Evolutionary conservation across 352 stramenopile species (phyloP).

Genomic region (Globisporangium sylvaticum): DNA sequence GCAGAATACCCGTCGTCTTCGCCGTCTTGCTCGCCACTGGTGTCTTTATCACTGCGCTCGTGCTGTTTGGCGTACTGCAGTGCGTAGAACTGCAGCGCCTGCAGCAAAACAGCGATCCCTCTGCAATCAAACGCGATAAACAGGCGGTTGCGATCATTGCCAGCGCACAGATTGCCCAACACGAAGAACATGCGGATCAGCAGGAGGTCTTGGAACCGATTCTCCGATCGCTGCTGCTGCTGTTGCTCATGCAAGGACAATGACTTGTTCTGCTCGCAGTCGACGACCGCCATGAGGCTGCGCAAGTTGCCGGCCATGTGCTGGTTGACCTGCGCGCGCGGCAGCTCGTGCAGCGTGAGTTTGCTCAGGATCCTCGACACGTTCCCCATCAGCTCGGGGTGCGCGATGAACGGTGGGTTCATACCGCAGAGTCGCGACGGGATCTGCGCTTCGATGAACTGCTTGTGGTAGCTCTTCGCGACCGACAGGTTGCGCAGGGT

Average conservation of each 20-base stretch:
- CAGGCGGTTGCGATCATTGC: constrained; percentile 72
- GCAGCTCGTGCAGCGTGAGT: constrained; percentile 71
- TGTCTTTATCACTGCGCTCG: neutral
- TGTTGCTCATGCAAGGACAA: constrained; percentile 33
- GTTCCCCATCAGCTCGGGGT: constrained; percentile 77
- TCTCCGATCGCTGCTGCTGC: constrained; percentile 26
- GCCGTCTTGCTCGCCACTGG: neutral
- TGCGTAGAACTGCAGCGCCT: constrained; percentile 42
- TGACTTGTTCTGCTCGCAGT: constrained; percentile 31
- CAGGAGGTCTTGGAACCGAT: constrained; percentile 45
- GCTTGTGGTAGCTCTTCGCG: constrained; percentile 57
- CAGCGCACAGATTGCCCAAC: constrained; percentile 84
- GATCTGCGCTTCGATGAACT: constrained; percentile 59
- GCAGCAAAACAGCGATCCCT: constrained; percentile 35
- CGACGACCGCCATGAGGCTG: constrained; percentile 46
- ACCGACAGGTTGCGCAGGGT: constrained; percentile 68
- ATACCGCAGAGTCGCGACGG: constrained; percentile 43
- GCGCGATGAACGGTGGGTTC: constrained; percentile 35
- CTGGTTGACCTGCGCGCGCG: constrained; percentile 67
- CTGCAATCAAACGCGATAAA: constrained; percentile 32
- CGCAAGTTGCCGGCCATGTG: constrained; percentile 27
- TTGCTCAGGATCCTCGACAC: constrained; percentile 78
- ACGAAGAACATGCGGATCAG: constrained; percentile 80
- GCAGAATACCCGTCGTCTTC: constrained; percentile 4
- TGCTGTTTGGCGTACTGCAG: constrained; percentile 26